phyloP scores from a whole-genome alignment of 23 red algal genomes.

The Gracilaria vermiculophylla region DNA sequence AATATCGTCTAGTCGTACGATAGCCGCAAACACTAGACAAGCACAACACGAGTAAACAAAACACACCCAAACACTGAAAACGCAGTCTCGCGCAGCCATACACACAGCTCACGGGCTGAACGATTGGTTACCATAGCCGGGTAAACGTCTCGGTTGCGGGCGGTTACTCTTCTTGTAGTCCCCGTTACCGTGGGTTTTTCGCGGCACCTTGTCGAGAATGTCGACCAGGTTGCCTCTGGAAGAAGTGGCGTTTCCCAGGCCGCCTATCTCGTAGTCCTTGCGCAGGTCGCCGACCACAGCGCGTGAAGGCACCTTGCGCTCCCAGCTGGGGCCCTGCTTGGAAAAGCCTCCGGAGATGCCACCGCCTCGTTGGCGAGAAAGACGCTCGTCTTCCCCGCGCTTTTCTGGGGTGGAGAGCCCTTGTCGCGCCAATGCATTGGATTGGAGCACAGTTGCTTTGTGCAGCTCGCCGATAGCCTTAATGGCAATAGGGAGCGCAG shows the following conservation, averaged over 20 bases:
- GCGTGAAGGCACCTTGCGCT: conserved; percentile 46
- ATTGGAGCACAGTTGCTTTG: conserved; percentile 24
- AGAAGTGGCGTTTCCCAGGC: conserved; percentile 39
- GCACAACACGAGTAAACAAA: background rate
- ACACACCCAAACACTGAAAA: background rate
- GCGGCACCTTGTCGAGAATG: conserved; percentile 76
- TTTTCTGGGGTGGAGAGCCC: conserved; percentile 10
- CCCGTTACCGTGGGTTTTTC: conserved; percentile 22
- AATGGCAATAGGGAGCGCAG: conserved; percentile 9
- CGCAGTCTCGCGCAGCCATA: background rate
- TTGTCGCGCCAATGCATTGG: conserved; percentile 67
- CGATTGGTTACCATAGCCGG: conserved; percentile 72
- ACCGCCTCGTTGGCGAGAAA: conserved; percentile 50
- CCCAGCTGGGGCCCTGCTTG: conserved; percentile 27
- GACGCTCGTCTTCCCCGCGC: conserved; percentile 14
- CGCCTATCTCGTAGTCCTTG: conserved; percentile 49
- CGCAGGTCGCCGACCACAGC: conserved; percentile 58
- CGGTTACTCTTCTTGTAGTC: conserved; percentile 64
- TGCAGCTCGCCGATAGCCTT: conserved; percentile 66
- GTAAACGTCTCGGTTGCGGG: conserved; percentile 28
- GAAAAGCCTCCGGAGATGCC: conserved; percentile 50
- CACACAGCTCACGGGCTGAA: conserved; percentile 25
- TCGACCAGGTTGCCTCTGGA: conserved; percentile 61
- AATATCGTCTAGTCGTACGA: no score
- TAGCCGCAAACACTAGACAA: no score